Base-by-base conservation (phyloP, 495 filamentous ascomycete species). In the Hypoxylon lenormandii region DNA sequence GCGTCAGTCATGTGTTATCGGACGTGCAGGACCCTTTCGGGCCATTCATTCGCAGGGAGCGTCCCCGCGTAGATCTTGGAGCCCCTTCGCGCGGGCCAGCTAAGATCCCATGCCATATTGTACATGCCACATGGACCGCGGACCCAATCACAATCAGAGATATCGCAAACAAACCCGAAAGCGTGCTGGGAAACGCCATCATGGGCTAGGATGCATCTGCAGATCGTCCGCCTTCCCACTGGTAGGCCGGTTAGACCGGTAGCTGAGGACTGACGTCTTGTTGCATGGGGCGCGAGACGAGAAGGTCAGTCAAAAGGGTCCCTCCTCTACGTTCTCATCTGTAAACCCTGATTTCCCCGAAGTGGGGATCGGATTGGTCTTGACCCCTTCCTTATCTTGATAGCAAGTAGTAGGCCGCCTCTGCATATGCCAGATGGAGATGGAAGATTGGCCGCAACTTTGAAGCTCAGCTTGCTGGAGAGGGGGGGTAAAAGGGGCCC, bases 1-100 rank as follows among this genome's bases (percentile, higher is more conserved):
- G 68, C 62, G 62, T 71, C 68, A 71, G 68, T 71, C 68, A 71
- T 71, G 68, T 71, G 68, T 42, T 63, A 66, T 66, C 52, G 68
- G 46, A 65, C 50, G 60, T 71, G 68, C 68, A 71, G 62, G 68
- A 66, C 68, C 68, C 68, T 63, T 66, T 66, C 62, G 68, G 52
- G 43, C 47, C 30, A 66, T 62, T 61, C 61, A 63, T 49, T 65
- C 68, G 62, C 52, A 70, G 55, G 67, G 60, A 53, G 37, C 52
- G 56, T 30, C 68, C 62, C 68, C 68, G 68, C 68, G 68, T 71
- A 71, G 68, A 71, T 71, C 68, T 71, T 66, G 62, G 62, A 66
- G 57, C 68, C 61, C 47, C 47, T 66, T 58, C 58, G 62, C 28
- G 62, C 51, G 57, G 54, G 56, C 50, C 51, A 46, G 48, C 53